These are phyloP conservation scores for Litchi chinensis DNA, from an alignment of 345 rosid genomes.

Conservation along the genomic window DNA sequence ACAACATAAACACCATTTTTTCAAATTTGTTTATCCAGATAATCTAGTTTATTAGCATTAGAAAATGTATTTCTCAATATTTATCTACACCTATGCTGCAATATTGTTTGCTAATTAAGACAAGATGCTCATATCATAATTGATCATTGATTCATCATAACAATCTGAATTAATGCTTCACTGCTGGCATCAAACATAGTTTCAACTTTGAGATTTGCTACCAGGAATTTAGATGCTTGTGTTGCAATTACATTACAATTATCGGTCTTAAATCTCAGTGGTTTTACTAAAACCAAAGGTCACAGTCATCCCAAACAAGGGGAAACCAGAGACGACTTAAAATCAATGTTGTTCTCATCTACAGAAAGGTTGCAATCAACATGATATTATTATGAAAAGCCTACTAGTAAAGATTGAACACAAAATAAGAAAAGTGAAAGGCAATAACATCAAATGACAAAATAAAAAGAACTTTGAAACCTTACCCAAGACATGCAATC, in stretches of 20 bases:
- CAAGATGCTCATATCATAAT: not conserved
- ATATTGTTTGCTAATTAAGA: not conserved
- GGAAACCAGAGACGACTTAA: not conserved
- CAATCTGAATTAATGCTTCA: not conserved
- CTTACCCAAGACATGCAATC: slow-evolving; percentile 98
- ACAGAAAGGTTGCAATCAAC: slow-evolving; percentile 11
- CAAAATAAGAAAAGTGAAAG: not conserved
- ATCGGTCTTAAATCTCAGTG: not conserved
- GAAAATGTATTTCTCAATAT: not conserved
- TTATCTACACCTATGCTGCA: not conserved
- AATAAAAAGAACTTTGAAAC: slow-evolving; percentile 8
- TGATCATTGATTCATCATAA: not conserved
- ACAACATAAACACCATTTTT: not conserved
- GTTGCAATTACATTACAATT: not conserved
- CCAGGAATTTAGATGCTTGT: not conserved
- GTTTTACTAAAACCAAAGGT: not conserved
- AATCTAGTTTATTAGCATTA: slow-evolving; percentile 1
- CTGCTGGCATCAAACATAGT: not conserved
- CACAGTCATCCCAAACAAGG: not conserved
- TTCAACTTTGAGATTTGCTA: not conserved
- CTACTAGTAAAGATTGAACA: not conserved
- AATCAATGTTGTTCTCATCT: not conserved
- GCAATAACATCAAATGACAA: not conserved
- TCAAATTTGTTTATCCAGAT: not conserved
- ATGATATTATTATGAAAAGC: not conserved